Base-by-base conservation (phyloP, 257 asterid species). In the Nicotiana obtusifolia region DNA sequence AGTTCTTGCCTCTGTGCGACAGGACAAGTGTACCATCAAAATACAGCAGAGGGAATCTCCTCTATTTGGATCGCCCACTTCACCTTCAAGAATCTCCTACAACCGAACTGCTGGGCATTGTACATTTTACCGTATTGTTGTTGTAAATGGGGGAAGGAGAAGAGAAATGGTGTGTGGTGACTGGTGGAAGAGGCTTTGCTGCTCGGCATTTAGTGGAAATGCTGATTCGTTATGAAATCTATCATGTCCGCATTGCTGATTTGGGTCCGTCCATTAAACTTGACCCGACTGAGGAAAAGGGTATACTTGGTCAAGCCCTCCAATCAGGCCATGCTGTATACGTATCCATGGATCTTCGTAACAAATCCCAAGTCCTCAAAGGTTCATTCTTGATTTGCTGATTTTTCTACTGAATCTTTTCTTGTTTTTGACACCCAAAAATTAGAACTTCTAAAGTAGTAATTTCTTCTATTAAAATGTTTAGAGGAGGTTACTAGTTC, bases 171-270 rank as follows among this genome's bases (percentile, higher is more conserved):
- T 95, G 97, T 84, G 91, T 94, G 82, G 99, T 95, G 84, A 95
- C 99, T 15, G 98, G 99, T 47, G 98, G 98, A 82, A 89, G 98
- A 84, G 99, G 98, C 16, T 95, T 95, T 80, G 98, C 97, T 64
- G 99, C 98, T 65, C 85, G 99, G 77, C 98, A 94, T 90, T 87
- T 95, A 84, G 97, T 95, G 89, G 82, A 77, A 85, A 95, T 92
- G 97, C 94, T 95, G 61, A 90, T 92, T 81, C 88, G 84, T 41
- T 87, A 88, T 84, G 88, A 87, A 67, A 91, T 94, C 89, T 95
- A 84, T 35, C 82, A 86, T 30, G 93, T 95, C 16, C 97, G 98
- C 66, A 71, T 95, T 64, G 92, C 93, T 3, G 99, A 95, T 88
- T 89, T 95, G 87, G 91, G 91, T 44, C 92, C 93, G 57, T 67